Percentiles rank a stretch among this genome's conserved stretches.
These are phyloP conservation scores for Eucalyptus curtisii DNA, from an alignment of 345 rosid species.

Conservation along the genomic window DNA sequence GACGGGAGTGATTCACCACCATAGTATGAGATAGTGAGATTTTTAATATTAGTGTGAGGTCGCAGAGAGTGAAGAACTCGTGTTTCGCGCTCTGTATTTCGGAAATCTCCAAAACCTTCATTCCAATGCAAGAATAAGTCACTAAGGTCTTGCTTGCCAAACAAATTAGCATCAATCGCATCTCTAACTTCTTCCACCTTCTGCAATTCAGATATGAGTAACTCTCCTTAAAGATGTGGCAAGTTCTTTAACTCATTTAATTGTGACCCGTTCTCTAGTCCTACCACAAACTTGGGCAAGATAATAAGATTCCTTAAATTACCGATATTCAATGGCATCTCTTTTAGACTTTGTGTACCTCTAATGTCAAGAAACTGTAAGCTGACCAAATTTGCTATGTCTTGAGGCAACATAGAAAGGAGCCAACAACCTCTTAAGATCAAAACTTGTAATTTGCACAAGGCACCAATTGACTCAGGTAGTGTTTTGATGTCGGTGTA, in stretches of 20 bases:
- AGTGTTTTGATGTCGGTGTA: fast-evolving
- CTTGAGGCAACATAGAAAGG: too few species aligned
- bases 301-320: too few species aligned
- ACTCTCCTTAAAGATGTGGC: background rate
- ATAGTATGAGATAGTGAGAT: background rate
- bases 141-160: too few species aligned
- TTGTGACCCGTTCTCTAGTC: fast-evolving
- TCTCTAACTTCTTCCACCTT: background rate
- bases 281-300: background rate
- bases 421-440: fast-evolving
- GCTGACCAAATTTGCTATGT: too few species aligned
- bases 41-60: background rate
- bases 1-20: fast-evolving
- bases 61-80: fast-evolving
- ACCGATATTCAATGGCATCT: fast-evolving
- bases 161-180: background rate
- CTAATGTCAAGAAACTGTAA: too few species aligned
- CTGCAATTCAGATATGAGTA: background rate
- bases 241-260: background rate
- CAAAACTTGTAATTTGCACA: too few species aligned
- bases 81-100: too few species aligned
- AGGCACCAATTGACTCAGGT: too few species aligned
- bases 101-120: fast-evolving
- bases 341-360: too few species aligned
- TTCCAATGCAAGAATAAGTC: too few species aligned